Evolutionary conservation across 768 basidiomycete genomes (phyloP).

Genomic region (Hydnomerulius pinastri): DNA sequence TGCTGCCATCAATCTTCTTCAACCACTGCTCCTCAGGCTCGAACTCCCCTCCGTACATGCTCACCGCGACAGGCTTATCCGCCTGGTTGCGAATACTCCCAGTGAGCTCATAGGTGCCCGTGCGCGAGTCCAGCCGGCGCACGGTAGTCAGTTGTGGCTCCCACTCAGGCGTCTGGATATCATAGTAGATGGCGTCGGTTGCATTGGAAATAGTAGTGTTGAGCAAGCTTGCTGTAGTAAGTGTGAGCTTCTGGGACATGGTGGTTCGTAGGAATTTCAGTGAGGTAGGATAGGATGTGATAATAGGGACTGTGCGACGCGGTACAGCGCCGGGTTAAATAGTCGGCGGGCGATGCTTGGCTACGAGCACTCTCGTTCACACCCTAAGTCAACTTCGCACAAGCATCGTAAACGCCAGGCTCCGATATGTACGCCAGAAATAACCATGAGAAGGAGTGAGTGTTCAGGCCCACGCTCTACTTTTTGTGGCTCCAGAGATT

Average conservation of each 20-base stretch:
- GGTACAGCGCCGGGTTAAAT: background rate
- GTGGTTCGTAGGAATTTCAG: background rate
- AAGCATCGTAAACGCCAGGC: background rate
- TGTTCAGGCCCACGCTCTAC: background rate
- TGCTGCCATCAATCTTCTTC: constrained; percentile 18
- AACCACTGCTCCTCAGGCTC: constrained; percentile 33
- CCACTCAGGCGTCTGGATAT: constrained; percentile 42
- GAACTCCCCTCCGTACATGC: constrained; percentile 29
- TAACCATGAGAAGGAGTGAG: background rate
- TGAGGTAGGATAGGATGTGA: background rate
- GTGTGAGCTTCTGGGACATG: constrained; percentile 33
- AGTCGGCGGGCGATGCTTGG: background rate
- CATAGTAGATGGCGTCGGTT: constrained; percentile 41
- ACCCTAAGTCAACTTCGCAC: background rate
- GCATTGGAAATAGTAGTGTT: constrained; percentile 41
- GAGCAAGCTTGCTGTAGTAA: constrained; percentile 40
- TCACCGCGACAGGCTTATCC: constrained; percentile 30
- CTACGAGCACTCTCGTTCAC: background rate
- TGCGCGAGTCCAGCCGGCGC: constrained; percentile 32
- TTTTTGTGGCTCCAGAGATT: background rate
- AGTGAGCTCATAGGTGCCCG: constrained; percentile 30
- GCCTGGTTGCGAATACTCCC: constrained; percentile 35
- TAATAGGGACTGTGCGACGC: background rate
- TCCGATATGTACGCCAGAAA: background rate
- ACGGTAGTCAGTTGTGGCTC: constrained; percentile 37